Conservation (phyloP, 1,139 yeast species). For the Protomyces lactucae-debilis region DNA sequence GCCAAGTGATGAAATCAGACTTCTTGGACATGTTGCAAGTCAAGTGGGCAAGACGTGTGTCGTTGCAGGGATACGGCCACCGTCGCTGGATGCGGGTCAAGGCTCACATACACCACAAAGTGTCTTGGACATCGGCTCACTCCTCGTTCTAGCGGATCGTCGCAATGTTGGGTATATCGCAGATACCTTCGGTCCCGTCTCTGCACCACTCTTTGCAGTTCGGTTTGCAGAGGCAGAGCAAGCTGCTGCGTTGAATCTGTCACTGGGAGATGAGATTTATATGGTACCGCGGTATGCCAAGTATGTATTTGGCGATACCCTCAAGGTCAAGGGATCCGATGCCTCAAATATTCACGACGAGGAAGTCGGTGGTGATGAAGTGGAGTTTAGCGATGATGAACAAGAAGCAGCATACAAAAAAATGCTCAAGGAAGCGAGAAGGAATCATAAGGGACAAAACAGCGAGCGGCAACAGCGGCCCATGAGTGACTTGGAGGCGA, state of each 20-base stretch:
- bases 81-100: slow-evolving; percentile 75
- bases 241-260: slow-evolving; percentile 44
- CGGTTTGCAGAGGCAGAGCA: slow-evolving; percentile 57
- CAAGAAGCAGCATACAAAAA: slow-evolving; percentile 32
- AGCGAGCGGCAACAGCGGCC: slow-evolving; percentile 2
- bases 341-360: slow-evolving; percentile 95
- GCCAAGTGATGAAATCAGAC: slow-evolving; percentile 54
- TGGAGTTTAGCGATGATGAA: slow-evolving; percentile 83
- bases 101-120: not conserved
- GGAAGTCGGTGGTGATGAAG: slow-evolving; percentile 87
- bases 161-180: slow-evolving; percentile 55
- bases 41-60: slow-evolving; percentile 55
- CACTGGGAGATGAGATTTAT: slow-evolving; percentile 57
- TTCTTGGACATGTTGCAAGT: slow-evolving; percentile 65
- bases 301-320: slow-evolving; percentile 68
- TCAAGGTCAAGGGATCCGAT: slow-evolving; percentile 80
- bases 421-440: slow-evolving; percentile 26
- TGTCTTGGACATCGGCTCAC: slow-evolving; percentile 73
- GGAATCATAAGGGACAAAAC: not conserved
- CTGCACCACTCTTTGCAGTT: slow-evolving; percentile 76
- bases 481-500: slow-evolving; percentile 15
- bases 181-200: slow-evolving; percentile 87
- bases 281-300: slow-evolving; percentile 79
- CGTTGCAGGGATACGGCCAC: slow-evolving; percentile 64
- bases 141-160: slow-evolving; percentile 71